Evolutionary conservation across 2,329 filamentous ascomycete species (phyloP), one percentile per base, ranked within the genome.

Genomic region (Botrytis hyacinthi): DNA sequence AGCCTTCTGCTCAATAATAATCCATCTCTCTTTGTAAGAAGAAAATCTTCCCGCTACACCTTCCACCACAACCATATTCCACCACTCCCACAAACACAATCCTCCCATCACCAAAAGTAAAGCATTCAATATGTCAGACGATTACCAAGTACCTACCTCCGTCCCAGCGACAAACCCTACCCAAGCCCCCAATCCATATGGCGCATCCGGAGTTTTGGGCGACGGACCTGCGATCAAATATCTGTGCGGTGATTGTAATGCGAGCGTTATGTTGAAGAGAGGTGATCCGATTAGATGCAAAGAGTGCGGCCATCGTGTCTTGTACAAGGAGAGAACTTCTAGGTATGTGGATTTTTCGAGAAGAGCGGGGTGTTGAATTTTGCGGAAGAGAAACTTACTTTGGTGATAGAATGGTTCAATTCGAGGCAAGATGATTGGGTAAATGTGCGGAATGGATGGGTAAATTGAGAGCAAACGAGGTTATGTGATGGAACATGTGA

Each of bases 291-390:
- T 97, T 78, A 88, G 93, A 42, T 97, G 94, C 87, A 92, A 93
- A 83, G 93, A 95, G 84, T 99, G 96, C 83, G 96, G 96, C 12
- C 96, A 97, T 80, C 91, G 96, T 77, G 94, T 99, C 75, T 85
- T 99, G 78, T 98, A 98, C 85, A 99, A 99, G 89, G 93, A 98
- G 89, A 86, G 96, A 81, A 99, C 96, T 48, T 57, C 62, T 98
- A 97, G 87, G 90, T 96, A 96, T 98, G 82, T 84, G 92, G 72
- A 48, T 44, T 40, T 22, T 48, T 54, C 26, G 16, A 20, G 37
- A 40, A 37, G 22, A 29, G 16, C 18, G 22, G 35, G 29, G 22
- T n/a, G 16, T 29, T 16, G 7, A 29, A 29, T 8, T 29, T 26
- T 42, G 9, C 51, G 16, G 54, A 57, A 71, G 71, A 70, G 65